Evolutionary conservation across 2,329 filamentous ascomycete species (phyloP).

Genomic region (Tolypocladium inflatum): DNA sequence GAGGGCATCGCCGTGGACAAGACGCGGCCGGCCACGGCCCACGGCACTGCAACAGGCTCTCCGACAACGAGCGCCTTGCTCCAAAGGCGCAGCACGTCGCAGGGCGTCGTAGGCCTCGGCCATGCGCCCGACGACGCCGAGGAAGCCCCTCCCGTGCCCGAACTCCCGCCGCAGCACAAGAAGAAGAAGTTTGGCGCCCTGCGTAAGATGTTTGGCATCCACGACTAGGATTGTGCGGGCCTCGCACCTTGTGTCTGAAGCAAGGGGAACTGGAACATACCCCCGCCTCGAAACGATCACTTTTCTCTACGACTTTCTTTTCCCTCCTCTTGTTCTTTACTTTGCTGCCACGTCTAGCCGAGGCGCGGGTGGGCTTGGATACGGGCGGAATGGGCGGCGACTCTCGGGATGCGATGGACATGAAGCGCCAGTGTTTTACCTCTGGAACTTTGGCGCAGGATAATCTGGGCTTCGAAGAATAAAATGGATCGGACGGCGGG

Average conservation of each 20-base stretch:
- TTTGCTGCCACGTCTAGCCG: neutral
- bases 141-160: slow-evolving; percentile 3
- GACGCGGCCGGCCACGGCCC: slow-evolving; percentile 24
- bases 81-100: slow-evolving; percentile 27
- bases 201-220: slow-evolving; percentile 52
- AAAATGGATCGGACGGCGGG: neutral
- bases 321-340: neutral
- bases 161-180: slow-evolving; percentile 17
- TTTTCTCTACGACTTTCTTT: neutral
- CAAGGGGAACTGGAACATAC: too few species aligned
- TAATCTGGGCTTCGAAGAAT: neutral
- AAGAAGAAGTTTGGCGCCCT: slow-evolving; percentile 62
- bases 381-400: neutral
- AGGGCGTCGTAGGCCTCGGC: slow-evolving; percentile 14
- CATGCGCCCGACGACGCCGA: slow-evolving; percentile 6
- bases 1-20: slow-evolving; percentile 14
- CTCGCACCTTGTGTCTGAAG: neutral
- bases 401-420: neutral
- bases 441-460: neutral
- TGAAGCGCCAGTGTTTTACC: neutral
- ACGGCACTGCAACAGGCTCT: slow-evolving; percentile 12
- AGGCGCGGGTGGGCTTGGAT: neutral
- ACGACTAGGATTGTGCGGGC: slow-evolving; percentile 26
- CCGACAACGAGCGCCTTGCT: slow-evolving; percentile 18
- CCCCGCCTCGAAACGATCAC: neutral